Evolutionary conservation across 495 filamentous ascomycete species (phyloP), one percentile per base, ranked within the genome.

Genomic region (Podospora comata): DNA sequence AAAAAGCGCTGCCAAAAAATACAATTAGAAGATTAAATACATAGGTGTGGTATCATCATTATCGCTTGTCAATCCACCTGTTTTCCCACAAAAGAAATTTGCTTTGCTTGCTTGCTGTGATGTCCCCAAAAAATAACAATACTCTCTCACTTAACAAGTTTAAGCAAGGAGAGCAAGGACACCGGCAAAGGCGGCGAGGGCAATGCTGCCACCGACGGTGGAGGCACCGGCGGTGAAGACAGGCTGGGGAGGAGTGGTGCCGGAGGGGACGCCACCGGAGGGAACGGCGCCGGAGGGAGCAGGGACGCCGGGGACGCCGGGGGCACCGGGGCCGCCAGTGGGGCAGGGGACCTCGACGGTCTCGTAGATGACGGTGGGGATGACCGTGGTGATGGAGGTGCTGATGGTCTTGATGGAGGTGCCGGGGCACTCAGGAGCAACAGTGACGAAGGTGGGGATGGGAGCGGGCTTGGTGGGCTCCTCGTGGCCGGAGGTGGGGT

Each of bases 341-440:
- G 72, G 71, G 76, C 79, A 79, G 65, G 77, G 74, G 62, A 81
- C 68, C 54, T 72, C 73, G 68, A 86, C 73, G 70, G 82, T 85
- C 70, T 78, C 79, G 80, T 84, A 85, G 82, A 82, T 82, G 76
- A 85, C 81, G 70, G 80, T 80, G 68, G 84, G 82, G 75, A 85
- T 76, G 72, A 83, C 80, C 63, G 84, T 82, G 75, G 79, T 81
- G 77, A 76, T 76, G 66, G 77, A 72, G 68, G 74, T 78, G 62
- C 74, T 73, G 75, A 79, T 77, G 72, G 81, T 79, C 73, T 75
- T 75, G 74, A 81, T 77, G 15, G 78, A 77, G 72, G 64, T 69
- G 72, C 70, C 73, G 55, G 77, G 73, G 79, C 75, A 77, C 65
- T 65, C 73, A 9, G 74, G 68, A 55, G 78, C 74, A 30, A 60